These are phyloP conservation scores for Aspergillus ostianus DNA, from an alignment of 495 filamentous ascomycete genomes.

Conservation along the genomic window DNA sequence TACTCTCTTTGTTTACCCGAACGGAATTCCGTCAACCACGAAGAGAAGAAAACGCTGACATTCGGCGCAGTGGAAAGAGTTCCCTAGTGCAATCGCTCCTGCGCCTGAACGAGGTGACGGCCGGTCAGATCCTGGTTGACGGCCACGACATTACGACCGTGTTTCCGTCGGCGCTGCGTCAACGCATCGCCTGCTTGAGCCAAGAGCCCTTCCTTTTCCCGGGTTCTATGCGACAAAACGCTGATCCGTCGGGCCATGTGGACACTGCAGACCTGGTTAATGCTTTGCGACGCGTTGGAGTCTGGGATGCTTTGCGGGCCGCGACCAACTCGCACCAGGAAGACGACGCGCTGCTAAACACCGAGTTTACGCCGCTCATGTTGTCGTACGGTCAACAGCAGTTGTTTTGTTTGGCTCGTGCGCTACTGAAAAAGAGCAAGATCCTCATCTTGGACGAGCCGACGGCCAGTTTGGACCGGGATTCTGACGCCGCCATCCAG, in stretches of 20 bases:
- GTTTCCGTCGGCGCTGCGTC: too few species aligned
- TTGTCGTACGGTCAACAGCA: conserved; percentile 59
- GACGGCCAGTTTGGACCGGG: conserved; percentile 68
- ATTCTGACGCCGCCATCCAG: conserved; percentile 82
- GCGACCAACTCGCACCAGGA: not conserved
- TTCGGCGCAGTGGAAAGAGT: conserved; percentile 54
- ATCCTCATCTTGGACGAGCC: conserved; percentile 46
- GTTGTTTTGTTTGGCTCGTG: conserved; percentile 57
- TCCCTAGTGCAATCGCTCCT: conserved; percentile 58
- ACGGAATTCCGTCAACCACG: too few species aligned
- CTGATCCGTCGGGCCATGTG: conserved; percentile 52
- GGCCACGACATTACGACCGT: conserved; percentile 50
- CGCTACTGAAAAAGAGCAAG: conserved; percentile 44
- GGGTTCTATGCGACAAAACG: too few species aligned
- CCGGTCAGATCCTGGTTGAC: conserved; percentile 54
- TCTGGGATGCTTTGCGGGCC: conserved; percentile 15
- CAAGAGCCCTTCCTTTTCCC: conserved; percentile 62
- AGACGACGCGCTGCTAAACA: conserved; percentile 50
- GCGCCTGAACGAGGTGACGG: conserved; percentile 47
- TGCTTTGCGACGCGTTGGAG: conserved; percentile 40
- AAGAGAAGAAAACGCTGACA: conserved; percentile 5
- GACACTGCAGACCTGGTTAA: conserved; percentile 34
- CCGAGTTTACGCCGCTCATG: conserved; percentile 24
- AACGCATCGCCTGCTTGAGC: conserved; percentile 54
- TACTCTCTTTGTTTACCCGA: conserved; percentile 3